Conservation (phyloP, 768 basidiomycete genomes). For the Xerocomus spinulosus region DNA sequence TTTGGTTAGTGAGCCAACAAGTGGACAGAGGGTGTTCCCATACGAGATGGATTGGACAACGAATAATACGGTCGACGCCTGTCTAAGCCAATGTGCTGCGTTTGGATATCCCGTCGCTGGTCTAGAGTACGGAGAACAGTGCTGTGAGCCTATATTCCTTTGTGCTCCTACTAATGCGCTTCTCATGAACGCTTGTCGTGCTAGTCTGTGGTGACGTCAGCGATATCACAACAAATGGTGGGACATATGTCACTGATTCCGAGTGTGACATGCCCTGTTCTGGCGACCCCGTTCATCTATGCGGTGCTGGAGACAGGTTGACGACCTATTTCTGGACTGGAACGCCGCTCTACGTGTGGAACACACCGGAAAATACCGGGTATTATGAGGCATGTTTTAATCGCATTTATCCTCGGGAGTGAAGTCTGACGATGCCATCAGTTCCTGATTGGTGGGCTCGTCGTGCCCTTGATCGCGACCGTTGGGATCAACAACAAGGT, state of each 20-base stretch:
- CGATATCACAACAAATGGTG: slow-evolving; percentile 43
- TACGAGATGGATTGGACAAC: slow-evolving; percentile 53
- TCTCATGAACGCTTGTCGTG: not conserved
- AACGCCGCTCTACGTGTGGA: slow-evolving; percentile 52
- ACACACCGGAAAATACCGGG: slow-evolving; percentile 60
- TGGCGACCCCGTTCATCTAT: slow-evolving; percentile 66
- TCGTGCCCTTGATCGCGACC: slow-evolving; percentile 71
- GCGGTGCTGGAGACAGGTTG: slow-evolving; percentile 56
- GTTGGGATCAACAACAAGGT: slow-evolving; percentile 81
- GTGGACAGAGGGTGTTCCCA: slow-evolving; percentile 48
- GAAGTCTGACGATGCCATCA: slow-evolving; percentile 16
- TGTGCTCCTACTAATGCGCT: not conserved
- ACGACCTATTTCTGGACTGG: slow-evolving; percentile 54
- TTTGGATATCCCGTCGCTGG: slow-evolving; percentile 73
- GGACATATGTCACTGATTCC: slow-evolving; percentile 29
- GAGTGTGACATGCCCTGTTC: slow-evolving; percentile 54
- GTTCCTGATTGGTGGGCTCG: slow-evolving; percentile 53
- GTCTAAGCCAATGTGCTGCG: slow-evolving; percentile 62
- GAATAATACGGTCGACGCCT: slow-evolving; percentile 62
- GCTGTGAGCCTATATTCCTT: slow-evolving; percentile 48
- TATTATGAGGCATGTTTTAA: slow-evolving; percentile 57
- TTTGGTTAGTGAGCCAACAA: slow-evolving; percentile 42
- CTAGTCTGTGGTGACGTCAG: slow-evolving; percentile 67
- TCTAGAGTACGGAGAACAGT: slow-evolving; percentile 65
- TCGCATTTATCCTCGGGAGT: not conserved